Evolutionary conservation across 192 early-diverging fungal species (phyloP).

Genomic region (Entomortierella chlamydospora): DNA sequence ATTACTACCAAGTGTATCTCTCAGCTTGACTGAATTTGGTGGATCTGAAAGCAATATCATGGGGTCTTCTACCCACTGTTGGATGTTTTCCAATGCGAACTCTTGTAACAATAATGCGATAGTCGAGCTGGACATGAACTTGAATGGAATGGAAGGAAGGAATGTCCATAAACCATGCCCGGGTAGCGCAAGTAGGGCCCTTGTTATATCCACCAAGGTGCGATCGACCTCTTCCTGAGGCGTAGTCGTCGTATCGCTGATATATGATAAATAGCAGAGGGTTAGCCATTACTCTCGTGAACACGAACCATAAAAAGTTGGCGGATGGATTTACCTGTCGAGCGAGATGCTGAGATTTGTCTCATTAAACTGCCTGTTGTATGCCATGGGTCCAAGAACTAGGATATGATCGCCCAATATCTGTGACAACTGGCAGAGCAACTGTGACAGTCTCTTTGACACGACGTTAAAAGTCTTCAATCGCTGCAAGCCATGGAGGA

Average conservation of each 20-base stretch:
- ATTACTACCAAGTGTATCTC: slow-evolving; percentile 26
- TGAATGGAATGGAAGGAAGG: slow-evolving; percentile 44
- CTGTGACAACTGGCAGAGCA: slow-evolving; percentile 47
- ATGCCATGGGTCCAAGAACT: slow-evolving; percentile 25
- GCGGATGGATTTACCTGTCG: not conserved
- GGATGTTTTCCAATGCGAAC: slow-evolving; percentile 29
- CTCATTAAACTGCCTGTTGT: not conserved
- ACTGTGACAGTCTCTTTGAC: slow-evolving; percentile 50
- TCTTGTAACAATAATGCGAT: slow-evolving; percentile 19
- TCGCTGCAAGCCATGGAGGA: slow-evolving; percentile 18
- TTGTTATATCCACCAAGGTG: slow-evolving; percentile 16
- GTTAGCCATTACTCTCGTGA: not conserved
- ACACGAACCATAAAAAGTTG: not conserved
- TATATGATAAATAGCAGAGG: not conserved
- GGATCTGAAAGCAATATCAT: not conserved
- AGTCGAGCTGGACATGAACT: slow-evolving; percentile 31
- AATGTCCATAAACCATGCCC: slow-evolving; percentile 44
- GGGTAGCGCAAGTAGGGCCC: slow-evolving; percentile 19
- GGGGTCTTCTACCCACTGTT: slow-evolving; percentile 11
- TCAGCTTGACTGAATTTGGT: slow-evolving; percentile 16
- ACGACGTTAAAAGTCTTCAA: slow-evolving; percentile 24
- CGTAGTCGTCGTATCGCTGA: slow-evolving; percentile 7
- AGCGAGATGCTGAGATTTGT: not conserved
- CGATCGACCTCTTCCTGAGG: slow-evolving; percentile 24
- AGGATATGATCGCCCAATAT: slow-evolving; percentile 49